Evolutionary conservation across 306 rosid genomes (phyloP), one percentile per base, ranked within the genome.

Genomic region (Carpinus fangiana): DNA sequence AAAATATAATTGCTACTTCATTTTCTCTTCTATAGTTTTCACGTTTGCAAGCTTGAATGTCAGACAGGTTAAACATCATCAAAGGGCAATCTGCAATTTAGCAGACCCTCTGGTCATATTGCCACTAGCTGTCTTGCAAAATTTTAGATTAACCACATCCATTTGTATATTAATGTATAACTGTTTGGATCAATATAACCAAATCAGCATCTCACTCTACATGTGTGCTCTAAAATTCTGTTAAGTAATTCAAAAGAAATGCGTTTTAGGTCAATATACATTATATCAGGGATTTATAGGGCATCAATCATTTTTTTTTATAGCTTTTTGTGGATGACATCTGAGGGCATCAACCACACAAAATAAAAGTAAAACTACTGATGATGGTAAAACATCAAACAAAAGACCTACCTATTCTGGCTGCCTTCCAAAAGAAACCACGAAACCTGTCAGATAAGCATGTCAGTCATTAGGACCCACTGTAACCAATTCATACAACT

Each of bases 361-460:
- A 55, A n/a, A 7, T 55, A 55, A 8, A 55, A 55, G 26, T 55
- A 55, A 55, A 53, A 55, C 61, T 55, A 23, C 28, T 13, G 20
- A 13, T 66, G 50, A 7, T 62, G 41, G 78, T 47, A 66, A 75
- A 70, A 57, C 47, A 80, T 62, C 61, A 8, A 72, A 57, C 46
- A 60, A 70, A 67, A 73, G 72, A 56, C 71, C 57, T 79, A 90
- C 94, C 90, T 79, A 88, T 85, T 79, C 94, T 84, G 47, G 92
- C 94, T 2, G 94, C 92, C 81, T 90, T 90, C 94, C 94, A 90
- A 76, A 90, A 90, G 86, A 90, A 90, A 81, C 90, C 92, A 16
- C 89, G 87, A 73, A 90, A 90, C 78, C 94, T 90, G 92, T 76
- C 31, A 43, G 17, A 13, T 77, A 74, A 74, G 79, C 78, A 82